Evolutionary conservation across 768 basidiomycete species (phyloP), one percentile per base, ranked within the genome.

Genomic region (Coprinopsis strossmayeri): DNA sequence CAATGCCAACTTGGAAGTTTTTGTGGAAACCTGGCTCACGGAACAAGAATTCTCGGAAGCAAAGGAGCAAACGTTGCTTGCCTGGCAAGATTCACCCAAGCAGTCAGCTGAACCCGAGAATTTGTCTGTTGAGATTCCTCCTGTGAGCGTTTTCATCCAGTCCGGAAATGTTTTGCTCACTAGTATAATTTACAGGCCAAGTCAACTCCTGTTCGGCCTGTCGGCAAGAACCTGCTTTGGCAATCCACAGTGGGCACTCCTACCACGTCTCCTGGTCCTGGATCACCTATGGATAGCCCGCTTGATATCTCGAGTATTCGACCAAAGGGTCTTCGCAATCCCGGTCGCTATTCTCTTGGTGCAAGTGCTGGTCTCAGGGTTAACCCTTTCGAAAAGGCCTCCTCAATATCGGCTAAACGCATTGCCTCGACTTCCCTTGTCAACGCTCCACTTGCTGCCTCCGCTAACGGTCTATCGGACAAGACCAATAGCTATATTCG

Each of bases 1-100:
- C 37, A 66, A 78, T 46, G 79, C 75, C 18, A 78, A 81, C 50
- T 66, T 88, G 21, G 80, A 86, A 53, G 80, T 89, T 25, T 84
- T 76, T 55, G 76, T 90, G n/a, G 87, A 89, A 61, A 73, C 70
- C 17, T 91, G 88, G 88, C 70, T 88, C 46, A 80, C 80, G 10
- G 87, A 89, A 48, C 84, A 81, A 49, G 81, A 87, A 55, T 84
- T 86, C 61, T 69, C 72, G 43, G 71, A 72, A 41, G 82, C 84
- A 1, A 87, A 87, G 54, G 71, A 73, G 15, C 70, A 72, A 34
- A 74, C 73, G 48, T 69, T 79, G 30, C 61, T 89, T 15, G 81
- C 79, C 15, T 87, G 84, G 84, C 86, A 87, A 59, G 84, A 87
- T 52, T 65, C 71, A 13, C 70, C 71, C 20, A 70, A 69, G 49